Evolutionary conservation across 1,284 basidiomycete genomes (phyloP), one percentile per base, ranked within the genome.

Genomic region (Porogramme epimiltina): DNA sequence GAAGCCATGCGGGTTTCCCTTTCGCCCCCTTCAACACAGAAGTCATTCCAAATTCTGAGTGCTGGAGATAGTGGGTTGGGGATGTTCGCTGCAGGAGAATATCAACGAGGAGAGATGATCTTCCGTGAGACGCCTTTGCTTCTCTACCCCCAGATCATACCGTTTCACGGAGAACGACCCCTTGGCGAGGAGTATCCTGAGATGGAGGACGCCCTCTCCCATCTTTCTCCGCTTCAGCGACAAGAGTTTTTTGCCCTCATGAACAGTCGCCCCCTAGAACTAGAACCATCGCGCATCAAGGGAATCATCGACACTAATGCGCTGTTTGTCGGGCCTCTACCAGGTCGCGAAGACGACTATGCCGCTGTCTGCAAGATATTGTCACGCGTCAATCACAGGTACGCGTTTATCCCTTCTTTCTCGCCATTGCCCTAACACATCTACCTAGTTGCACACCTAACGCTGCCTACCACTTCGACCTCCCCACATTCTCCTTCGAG

Each of bases 301-400:
- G 58, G 50, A 1, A 61, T 61, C 48, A 33, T 58, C 26, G 56
- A 61, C 45, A 64, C 62, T 10, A 64, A 64, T 42, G 47, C 55
- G 9, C 40, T 64, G 13, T 28, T 40, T n/a, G 19, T 60, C 8
- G 55, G 54, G 8, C 11, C 34, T 10, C 42, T 62, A 2, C 51
- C 54, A 2, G 52, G 55, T 11, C 46, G 49, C 16, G 13, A 19
- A 0, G 34, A 34, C 15, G 51, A 45, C 4, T 58, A 56, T 33
- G 46, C 36, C 9, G 61, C 42, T 6, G 56, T 64, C 5, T 61
- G 56, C 49, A 49, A 49, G 22, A 37, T 48, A 25, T 54, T 56
- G 15, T 64, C 61, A 2, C 49, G 62, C 3, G 45, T 59, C 44
- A 64, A 64, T 41, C 62, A 64, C 24, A 64, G 61, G 62, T 62